Evolutionary conservation across 371 early-diverging fungal genomes (phyloP).

Genomic region (Coemansia sp.): DNA sequence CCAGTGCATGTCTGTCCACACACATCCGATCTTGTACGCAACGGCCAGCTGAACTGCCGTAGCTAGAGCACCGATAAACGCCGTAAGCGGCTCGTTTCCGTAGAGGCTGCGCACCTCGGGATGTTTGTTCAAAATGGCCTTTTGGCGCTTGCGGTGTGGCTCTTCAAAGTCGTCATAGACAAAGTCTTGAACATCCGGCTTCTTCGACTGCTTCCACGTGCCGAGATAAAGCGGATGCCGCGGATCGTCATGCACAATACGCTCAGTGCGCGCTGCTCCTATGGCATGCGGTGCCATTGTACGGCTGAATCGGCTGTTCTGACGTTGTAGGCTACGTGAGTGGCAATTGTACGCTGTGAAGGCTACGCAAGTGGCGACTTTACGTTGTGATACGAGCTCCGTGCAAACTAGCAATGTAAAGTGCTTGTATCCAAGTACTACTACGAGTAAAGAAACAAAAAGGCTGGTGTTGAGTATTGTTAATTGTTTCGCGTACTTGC

Average conservation of each 20-base stretch:
- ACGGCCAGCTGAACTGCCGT: slow-evolving; percentile 68
- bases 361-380: background rate
- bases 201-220: slow-evolving; percentile 74
- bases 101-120: slow-evolving; percentile 85
- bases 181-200: slow-evolving; percentile 58
- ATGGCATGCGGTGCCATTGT: slow-evolving; percentile 13
- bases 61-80: slow-evolving; percentile 62
- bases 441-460: background rate
- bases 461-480: background rate
- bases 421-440: background rate
- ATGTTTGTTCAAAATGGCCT: slow-evolving; percentile 78
- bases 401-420: background rate
- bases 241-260: slow-evolving; percentile 57
- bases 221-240: slow-evolving; percentile 82
- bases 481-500: background rate
- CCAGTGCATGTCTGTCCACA: slow-evolving; percentile 59
- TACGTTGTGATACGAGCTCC: background rate
- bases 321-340: background rate
- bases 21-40: slow-evolving; percentile 74
- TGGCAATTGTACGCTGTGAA: background rate
- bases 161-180: slow-evolving; percentile 91
- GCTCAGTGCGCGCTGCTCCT: slow-evolving; percentile 5
- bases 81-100: slow-evolving; percentile 78
- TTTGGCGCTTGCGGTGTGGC: slow-evolving; percentile 88
- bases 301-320: background rate